Base-by-base conservation (phyloP, 1,139 yeast genomes). In the Geotrichum candidum region DNA sequence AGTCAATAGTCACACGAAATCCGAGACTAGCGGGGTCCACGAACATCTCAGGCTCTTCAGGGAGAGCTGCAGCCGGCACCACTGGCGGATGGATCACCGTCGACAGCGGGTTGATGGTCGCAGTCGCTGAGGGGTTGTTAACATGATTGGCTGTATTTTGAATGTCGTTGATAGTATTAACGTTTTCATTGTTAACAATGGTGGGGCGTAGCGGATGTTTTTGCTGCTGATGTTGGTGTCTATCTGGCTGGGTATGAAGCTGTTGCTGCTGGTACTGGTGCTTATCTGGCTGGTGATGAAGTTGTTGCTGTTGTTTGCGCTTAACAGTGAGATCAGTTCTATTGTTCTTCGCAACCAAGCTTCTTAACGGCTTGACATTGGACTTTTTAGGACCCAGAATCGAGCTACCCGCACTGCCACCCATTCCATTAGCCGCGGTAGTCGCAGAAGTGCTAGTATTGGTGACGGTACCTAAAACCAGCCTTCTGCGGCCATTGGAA, bases 391-490 rank as follows among this genome's bases (percentile, higher is more conserved):
- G 51, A 5, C 31, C 33, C 31, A 15, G 53, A 15, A 41, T 41
- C 6, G 46, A 41, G 46, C 18, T 13, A 4, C 22, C 46, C 46
- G 46, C n/a, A 2, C 46, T 41, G 15, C 46, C 18, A n/a, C 22
- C 15, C 7, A 41, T 27, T 6, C 15, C 25, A 13, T 38, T 38
- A 38, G 35, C n/a, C 9, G 55, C 51, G 4, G 54, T 13, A 33
- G 53, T 23, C 25, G 53, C 38, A 10, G 27, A 15, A 7, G 54
- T 15, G 22, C 35, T n/a, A 15, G 60, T 56, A 48, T 60, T 60
- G 15, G 62, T 60, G 50, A 60, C 57, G 9, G 62, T 60, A n/a
- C 57, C 53, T 10, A 60, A 45, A 41, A 55, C 59, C 5, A 53
- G n/a, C 13, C 62, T 56, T n/a, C 57, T 57, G 33, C 50, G 7